Conservation (phyloP, 129 eudicot genomes). For the Gnaphalium uliginosum region DNA sequence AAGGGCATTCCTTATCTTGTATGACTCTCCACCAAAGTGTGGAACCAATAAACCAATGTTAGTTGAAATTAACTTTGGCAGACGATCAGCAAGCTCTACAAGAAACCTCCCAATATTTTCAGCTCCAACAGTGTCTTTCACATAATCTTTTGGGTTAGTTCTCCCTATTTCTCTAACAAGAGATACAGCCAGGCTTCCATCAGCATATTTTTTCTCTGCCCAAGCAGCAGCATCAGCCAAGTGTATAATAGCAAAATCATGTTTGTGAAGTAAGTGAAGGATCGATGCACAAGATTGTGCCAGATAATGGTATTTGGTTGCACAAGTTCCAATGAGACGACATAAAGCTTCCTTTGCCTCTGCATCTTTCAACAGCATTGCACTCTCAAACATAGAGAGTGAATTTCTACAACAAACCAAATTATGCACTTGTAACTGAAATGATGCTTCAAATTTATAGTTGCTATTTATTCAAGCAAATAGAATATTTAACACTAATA, state of each 20-base stretch:
- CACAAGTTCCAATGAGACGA: conserved; percentile 83
- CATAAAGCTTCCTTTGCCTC: conserved; percentile 88
- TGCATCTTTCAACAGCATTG: conserved; percentile 64
- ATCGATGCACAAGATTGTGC: conserved; percentile 93
- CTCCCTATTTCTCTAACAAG: conserved; percentile 91
- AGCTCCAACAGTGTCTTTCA: conserved; percentile 87
- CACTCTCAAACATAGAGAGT: conserved; percentile 76
- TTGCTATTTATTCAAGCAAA: background rate
- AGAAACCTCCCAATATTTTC: conserved; percentile 94
- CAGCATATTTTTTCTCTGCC: conserved; percentile 90
- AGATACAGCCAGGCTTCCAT: conserved; percentile 76
- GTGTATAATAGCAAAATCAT: conserved; percentile 70
- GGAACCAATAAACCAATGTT: conserved; percentile 90
- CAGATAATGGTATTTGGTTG: conserved; percentile 78
- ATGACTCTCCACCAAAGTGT: conserved; percentile 98
- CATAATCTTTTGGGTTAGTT: conserved; percentile 82
- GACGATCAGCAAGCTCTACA: conserved; percentile 83
- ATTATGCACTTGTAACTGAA: conserved; percentile 7
- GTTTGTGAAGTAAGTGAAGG: conserved; percentile 80
- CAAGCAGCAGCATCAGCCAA: conserved; percentile 85
- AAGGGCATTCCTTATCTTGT: conserved; percentile 92
- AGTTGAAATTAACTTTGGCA: conserved; percentile 84
- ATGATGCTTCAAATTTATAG: background rate
- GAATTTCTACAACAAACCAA: conserved; percentile 62
- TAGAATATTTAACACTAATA: background rate